phyloP scores from a whole-genome alignment of 352 stramenopile species.

The Globisporangium viniferum region DNA sequence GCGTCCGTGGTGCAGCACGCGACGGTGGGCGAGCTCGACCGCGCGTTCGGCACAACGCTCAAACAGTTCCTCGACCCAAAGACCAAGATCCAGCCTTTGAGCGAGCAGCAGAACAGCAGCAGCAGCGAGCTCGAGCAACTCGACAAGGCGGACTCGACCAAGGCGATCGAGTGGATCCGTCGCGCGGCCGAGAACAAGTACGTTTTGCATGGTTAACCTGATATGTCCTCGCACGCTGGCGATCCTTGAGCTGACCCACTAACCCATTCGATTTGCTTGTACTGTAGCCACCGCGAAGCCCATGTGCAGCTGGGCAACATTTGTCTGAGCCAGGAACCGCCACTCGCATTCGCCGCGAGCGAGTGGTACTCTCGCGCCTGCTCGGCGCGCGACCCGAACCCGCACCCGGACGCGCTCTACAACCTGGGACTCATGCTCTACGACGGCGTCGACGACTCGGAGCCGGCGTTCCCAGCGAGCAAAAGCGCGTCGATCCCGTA shows the following conservation, averaged over 20 bases:
- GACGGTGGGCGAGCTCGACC: conserved; percentile 55
- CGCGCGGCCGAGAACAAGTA: conserved; percentile 66
- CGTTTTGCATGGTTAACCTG: not conserved
- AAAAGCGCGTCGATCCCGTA: conserved; percentile 63
- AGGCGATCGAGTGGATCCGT: conserved; percentile 78
- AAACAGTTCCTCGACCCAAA: conserved; percentile 65
- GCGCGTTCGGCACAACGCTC: conserved; percentile 68
- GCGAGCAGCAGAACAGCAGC: conserved; percentile 21
- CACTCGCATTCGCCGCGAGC: conserved; percentile 61
- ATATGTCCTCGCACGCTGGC: not conserved
- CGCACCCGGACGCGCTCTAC: conserved; percentile 79
- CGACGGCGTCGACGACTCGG: conserved; percentile 65
- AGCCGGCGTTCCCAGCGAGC: conserved; percentile 60
- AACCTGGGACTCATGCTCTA: conserved; percentile 82
- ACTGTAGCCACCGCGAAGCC: conserved; percentile 57
- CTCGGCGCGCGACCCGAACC: conserved; percentile 37
- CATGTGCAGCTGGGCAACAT: conserved; percentile 81
- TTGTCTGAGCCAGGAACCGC: conserved; percentile 73
- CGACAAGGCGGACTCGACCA: conserved; percentile 48
- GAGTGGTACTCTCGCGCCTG: conserved; percentile 74
- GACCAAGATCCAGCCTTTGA: conserved; percentile 45
- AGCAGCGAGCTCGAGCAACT: conserved; percentile 20
- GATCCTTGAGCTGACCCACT: not conserved
- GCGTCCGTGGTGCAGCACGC: conserved; percentile 25
- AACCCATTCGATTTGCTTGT: not conserved